These are phyloP conservation scores for Pestalotiopsis fici DNA, from an alignment of 2,329 filamentous ascomycete genomes.

Conservation along the genomic window DNA sequence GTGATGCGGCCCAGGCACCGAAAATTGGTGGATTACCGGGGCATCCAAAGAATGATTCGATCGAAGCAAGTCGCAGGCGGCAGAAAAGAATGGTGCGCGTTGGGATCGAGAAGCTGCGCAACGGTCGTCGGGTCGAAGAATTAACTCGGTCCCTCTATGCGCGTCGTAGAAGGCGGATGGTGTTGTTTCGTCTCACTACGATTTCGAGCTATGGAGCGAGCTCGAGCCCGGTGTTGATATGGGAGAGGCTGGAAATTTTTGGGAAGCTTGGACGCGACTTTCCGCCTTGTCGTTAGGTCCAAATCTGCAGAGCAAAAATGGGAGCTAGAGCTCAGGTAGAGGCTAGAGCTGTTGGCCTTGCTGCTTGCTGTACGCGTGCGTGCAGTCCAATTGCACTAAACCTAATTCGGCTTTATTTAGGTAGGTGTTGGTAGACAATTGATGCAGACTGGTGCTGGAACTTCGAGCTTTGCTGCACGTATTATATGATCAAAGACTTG, in stretches of 20 bases:
- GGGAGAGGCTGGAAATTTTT: conserved; percentile 28
- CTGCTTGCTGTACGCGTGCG: not conserved
- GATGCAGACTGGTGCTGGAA: too few species aligned
- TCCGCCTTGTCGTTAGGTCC: conserved; percentile 13
- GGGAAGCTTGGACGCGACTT: conserved; percentile 23
- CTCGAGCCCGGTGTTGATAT: not conserved
- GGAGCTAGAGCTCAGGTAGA: not conserved
- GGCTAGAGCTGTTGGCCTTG: not conserved
- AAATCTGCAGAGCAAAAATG: not conserved
- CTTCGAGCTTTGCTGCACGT: too few species aligned
- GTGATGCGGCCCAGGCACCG: conserved; percentile 21
- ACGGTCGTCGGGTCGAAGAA: not conserved
- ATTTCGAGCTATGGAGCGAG: not conserved
- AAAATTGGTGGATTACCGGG: conserved; percentile 21
- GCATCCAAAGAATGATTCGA: conserved; percentile 28
- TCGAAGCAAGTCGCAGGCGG: conserved; percentile 5
- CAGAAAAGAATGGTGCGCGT: not conserved
- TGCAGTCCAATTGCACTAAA: conserved; percentile 20
- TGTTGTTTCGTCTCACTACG: conserved; percentile 1
- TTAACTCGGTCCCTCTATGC: not conserved
- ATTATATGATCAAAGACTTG: too few species aligned
- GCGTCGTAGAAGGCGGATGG: conserved; percentile 1
- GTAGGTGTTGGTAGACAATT: too few species aligned
- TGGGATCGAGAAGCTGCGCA: not conserved
- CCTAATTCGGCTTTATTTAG: conserved; percentile 11